A percentile compares a stretch with the other conserved stretches of the same genome.
These are phyloP conservation scores for Penicillium capsulatum DNA, from an alignment of 2,329 filamentous ascomycete species.

Conservation along the genomic window DNA sequence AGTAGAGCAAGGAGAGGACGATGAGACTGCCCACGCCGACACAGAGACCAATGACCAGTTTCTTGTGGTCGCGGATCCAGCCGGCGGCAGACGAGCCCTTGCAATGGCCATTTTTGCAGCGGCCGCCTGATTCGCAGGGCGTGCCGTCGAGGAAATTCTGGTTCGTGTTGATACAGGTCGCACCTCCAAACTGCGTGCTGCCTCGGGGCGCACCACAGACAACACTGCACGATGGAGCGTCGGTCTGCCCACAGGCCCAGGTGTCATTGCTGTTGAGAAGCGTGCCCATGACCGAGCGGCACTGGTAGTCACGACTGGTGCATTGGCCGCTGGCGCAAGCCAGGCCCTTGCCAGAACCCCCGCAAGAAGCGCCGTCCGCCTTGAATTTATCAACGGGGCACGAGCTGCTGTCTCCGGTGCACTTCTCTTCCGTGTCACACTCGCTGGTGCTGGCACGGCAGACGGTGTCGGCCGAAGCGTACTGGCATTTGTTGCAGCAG, in stretches of 20 bases:
- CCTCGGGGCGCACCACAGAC: conserved; percentile 71
- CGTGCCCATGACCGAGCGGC: conserved; percentile 74
- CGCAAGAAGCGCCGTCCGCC: conserved; percentile 68
- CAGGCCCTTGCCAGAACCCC: conserved; percentile 53
- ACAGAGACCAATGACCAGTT: conserved; percentile 76
- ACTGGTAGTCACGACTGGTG: conserved; percentile 86
- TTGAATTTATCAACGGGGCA: conserved; percentile 71
- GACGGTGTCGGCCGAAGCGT: conserved; percentile 57
- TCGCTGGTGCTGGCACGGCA: conserved; percentile 74
- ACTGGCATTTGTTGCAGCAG: conserved; percentile 45
- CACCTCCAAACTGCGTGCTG: conserved; percentile 62
- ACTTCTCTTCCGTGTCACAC: conserved; percentile 83
- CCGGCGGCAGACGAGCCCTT: conserved; percentile 63
- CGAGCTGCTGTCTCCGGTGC: conserved; percentile 64
- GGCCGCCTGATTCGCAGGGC: conserved; percentile 72
- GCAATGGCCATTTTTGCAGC: conserved; percentile 75
- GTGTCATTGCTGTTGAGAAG: conserved; percentile 71
- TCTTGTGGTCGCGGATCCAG: conserved; percentile 74
- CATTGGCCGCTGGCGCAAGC: conserved; percentile 89
- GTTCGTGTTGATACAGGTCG: conserved; percentile 52
- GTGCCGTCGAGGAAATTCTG: conserved; percentile 96
- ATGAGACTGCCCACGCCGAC: conserved; percentile 68
- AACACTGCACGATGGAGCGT: conserved; percentile 60
- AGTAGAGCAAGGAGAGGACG: conserved; percentile 64
- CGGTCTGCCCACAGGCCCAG: conserved; percentile 65